Conservation (phyloP, 345 rosid species). For the Aegle marmelos region DNA sequence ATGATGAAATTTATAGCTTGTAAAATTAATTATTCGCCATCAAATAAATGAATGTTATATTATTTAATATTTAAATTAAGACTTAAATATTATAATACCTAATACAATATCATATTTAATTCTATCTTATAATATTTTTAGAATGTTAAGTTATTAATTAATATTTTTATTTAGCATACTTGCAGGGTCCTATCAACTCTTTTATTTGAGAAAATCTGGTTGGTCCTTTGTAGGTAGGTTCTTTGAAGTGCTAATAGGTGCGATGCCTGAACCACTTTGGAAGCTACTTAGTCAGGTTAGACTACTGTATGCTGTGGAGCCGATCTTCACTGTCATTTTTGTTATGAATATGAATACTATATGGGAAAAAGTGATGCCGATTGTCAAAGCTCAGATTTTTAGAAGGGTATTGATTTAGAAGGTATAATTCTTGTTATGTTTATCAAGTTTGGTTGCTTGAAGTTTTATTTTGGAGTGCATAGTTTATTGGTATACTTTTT, state of each 20-base stretch:
- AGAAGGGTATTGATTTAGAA: slow-evolving; percentile 77
- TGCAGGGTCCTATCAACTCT: too few species aligned
- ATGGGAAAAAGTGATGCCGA: slow-evolving; percentile 91
- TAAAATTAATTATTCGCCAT: too few species aligned
- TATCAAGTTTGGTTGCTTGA: background rate
- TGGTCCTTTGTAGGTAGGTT: slow-evolving; percentile 53
- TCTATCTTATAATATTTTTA: too few species aligned
- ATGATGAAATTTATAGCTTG: too few species aligned
- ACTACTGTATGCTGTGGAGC: slow-evolving; percentile 71
- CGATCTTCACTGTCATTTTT: slow-evolving; percentile 73
- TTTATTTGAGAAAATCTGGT: background rate
- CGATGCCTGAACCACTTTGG: slow-evolving; percentile 75
- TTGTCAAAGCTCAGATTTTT: slow-evolving; percentile 75
- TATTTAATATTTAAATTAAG: too few species aligned
- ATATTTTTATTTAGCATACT: background rate
- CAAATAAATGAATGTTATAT: too few species aligned
- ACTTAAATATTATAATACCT: too few species aligned
- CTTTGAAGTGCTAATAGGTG: slow-evolving; percentile 82
- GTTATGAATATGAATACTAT: slow-evolving; percentile 64
- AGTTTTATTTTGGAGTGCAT: background rate
- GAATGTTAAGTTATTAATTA: slow-evolving; percentile 35
- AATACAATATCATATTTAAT: too few species aligned
- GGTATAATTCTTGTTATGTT: slow-evolving; percentile 29
- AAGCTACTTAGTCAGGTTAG: slow-evolving; percentile 66
- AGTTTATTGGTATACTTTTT: background rate